Conservation (phyloP, 2,329 filamentous ascomycete species). For the Alternaria incomplexa region DNA sequence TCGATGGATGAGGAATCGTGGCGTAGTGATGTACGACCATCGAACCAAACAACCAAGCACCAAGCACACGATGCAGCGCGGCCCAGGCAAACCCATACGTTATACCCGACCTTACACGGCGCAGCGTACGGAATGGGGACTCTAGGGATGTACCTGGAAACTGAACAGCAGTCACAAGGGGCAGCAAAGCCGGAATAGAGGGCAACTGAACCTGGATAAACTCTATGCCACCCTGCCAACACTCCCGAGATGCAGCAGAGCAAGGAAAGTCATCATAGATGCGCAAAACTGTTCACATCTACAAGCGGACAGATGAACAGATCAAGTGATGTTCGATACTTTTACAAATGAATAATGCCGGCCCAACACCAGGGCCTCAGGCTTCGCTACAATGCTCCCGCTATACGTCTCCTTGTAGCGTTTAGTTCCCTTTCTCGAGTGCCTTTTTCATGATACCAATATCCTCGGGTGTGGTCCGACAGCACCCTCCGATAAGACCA, state of each 20-base stretch:
- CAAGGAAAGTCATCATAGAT: not conserved
- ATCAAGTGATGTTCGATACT: not conserved
- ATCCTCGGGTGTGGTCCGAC: slow-evolving; percentile 53
- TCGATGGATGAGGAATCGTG: slow-evolving; percentile 22
- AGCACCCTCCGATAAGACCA: slow-evolving; percentile 55
- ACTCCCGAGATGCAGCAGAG: not conserved
- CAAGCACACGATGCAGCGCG: not conserved
- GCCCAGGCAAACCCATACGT: not conserved
- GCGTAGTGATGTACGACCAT: not conserved
- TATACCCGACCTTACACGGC: not conserved
- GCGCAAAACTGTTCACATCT: not conserved
- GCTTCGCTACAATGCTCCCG: not conserved
- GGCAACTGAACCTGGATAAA: not conserved
- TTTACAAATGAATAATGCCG: not conserved
- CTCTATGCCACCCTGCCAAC: not conserved
- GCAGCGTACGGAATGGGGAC: not conserved
- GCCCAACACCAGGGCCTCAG: not conserved
- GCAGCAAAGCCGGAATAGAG: not conserved
- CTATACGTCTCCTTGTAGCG: no score
- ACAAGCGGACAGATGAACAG: not conserved
- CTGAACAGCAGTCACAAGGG: not conserved
- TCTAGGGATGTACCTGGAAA: not conserved
- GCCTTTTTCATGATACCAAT: slow-evolving; percentile 43
- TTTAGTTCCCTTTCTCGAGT: slow-evolving; percentile 5
- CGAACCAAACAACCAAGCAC: not conserved